phyloP scores from a whole-genome alignment of 805 yeast species.

The Ogataea pignaliae region DNA sequence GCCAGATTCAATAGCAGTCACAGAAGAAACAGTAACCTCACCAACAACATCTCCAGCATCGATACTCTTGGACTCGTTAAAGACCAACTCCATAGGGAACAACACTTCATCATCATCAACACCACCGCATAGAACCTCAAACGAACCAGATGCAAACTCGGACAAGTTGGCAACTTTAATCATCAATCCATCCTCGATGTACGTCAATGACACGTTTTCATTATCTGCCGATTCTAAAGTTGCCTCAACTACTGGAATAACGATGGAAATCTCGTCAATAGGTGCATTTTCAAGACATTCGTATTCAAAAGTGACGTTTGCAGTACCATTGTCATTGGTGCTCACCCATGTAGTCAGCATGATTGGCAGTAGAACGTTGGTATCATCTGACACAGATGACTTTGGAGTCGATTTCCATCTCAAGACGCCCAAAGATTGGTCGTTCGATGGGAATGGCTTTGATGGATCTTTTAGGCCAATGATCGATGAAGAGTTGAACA shows the following conservation, averaged over 20 bases:
- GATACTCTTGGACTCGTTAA: slow-evolving; percentile 37
- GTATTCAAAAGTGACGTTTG: slow-evolving; percentile 83
- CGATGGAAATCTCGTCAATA: slow-evolving; percentile 48
- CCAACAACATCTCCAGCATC: slow-evolving; percentile 36
- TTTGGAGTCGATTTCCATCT: slow-evolving; percentile 83
- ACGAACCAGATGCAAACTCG: slow-evolving; percentile 56
- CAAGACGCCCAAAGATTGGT: slow-evolving; percentile 83
- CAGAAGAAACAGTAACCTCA: slow-evolving; percentile 62
- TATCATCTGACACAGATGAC: slow-evolving; percentile 45
- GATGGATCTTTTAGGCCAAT: slow-evolving; percentile 73
- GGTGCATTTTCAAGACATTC: slow-evolving; percentile 57
- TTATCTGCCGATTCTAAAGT: slow-evolving; percentile 47
- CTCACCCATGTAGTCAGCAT: slow-evolving; percentile 82
- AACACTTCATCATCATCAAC: slow-evolving; percentile 68
- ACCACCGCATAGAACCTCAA: slow-evolving; percentile 74
- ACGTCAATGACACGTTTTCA: slow-evolving; percentile 52
- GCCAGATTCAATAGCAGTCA: slow-evolving; percentile 43
- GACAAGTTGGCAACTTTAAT: slow-evolving; percentile 56
- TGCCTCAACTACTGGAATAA: slow-evolving; percentile 64
- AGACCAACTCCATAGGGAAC: slow-evolving; percentile 81
- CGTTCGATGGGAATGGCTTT: slow-evolving; percentile 87
- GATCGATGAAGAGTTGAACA: slow-evolving; percentile 52
- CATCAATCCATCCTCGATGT: slow-evolving; percentile 64
- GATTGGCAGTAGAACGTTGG: slow-evolving; percentile 56
- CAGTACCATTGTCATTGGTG: slow-evolving; percentile 50